Evolutionary conservation across 2,329 filamentous ascomycete species (phyloP), one percentile per base, ranked within the genome.

Genomic region (Fusarium sp.): DNA sequence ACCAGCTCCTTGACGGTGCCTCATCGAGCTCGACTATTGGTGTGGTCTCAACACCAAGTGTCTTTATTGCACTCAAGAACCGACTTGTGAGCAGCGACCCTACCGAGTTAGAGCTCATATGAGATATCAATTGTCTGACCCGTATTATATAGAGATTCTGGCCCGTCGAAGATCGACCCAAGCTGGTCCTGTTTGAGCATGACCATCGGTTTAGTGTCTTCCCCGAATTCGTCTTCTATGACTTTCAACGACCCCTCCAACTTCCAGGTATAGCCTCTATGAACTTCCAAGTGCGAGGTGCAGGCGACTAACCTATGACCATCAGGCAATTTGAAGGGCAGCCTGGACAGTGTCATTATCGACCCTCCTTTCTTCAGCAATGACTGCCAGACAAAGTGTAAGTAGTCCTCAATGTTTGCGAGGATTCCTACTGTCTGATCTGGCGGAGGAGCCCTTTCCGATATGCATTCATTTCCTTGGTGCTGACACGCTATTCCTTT

Each of bases 351-450:
- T 57, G 86, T 95, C 65, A 90, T 95, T 58, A 88, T 87, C 72
- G 93, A 96, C 76, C 93, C 93, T 11, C 93, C 93, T 1, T 95
- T 95, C 77, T 83, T 95, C 38, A 93, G 89, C 77, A 87, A 92
- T 67, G 92, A 95, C 76, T 95, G 92, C 77, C 92, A 95, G 78
- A 93, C 91, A 1, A 94, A 94, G 83, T 84, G 90, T 91, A 73
- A 72, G 81, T 74, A 16, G 18, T 32, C 27, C 24, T 29, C 7
- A n/a, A 27, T 16, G 18, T 15, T 25, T 22, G 12, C 5, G 11
- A 59, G 44, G 14, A 12, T 42, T 40, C 14, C 18, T 24, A 60
- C 29, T 44, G 32, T 32, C 24, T 12, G 9, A 18, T 25, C 34
- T 7, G n/a, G 11, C 11, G 2, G 38, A 25, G 8, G n/a, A n/a